These are phyloP conservation scores for Coelastrella sp. DNA, from an alignment of 139 green algal species.

Conservation along the genomic window DNA sequence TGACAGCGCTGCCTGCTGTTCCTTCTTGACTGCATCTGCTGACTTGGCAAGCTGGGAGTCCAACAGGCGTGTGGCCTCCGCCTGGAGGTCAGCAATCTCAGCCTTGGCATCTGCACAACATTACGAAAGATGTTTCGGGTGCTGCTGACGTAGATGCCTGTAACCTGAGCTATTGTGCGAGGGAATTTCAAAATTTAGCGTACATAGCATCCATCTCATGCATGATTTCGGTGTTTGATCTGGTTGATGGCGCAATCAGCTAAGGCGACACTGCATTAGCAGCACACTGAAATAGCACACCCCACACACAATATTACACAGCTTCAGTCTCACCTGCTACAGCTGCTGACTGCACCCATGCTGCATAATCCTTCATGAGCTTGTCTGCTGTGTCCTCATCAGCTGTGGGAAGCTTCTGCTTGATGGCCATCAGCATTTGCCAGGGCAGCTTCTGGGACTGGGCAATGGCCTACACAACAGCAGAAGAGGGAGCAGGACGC, in stretches of 20 bases:
- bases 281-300: too few relatives aligned
- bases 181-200: too few relatives aligned
- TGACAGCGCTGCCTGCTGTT: slow-evolving; percentile 49
- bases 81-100: slow-evolving; percentile 29
- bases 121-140: not conserved
- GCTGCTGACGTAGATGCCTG: too few relatives aligned
- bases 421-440: slow-evolving; percentile 52
- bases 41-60: slow-evolving; percentile 71
- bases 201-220: too few relatives aligned
- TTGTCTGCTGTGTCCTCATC: slow-evolving; percentile 44
- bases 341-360: slow-evolving; percentile 52
- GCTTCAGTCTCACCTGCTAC: slow-evolving; percentile 31
- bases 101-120: slow-evolving; percentile 27
- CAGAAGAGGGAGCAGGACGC: not conserved
- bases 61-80: slow-evolving; percentile 56
- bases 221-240: too few relatives aligned
- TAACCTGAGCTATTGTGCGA: too few relatives aligned
- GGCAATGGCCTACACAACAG: slow-evolving; percentile 1
- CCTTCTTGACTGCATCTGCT: slow-evolving; percentile 55
- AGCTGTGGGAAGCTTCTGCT: slow-evolving; percentile 35
- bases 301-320: not conserved
- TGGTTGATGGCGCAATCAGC: too few relatives aligned
- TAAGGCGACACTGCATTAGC: too few relatives aligned
- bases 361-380: slow-evolving; percentile 46
- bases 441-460: slow-evolving; percentile 56